Evolutionary conservation across 73 alveolate species (phyloP).

Genomic region (Uronychia setigera): DNA sequence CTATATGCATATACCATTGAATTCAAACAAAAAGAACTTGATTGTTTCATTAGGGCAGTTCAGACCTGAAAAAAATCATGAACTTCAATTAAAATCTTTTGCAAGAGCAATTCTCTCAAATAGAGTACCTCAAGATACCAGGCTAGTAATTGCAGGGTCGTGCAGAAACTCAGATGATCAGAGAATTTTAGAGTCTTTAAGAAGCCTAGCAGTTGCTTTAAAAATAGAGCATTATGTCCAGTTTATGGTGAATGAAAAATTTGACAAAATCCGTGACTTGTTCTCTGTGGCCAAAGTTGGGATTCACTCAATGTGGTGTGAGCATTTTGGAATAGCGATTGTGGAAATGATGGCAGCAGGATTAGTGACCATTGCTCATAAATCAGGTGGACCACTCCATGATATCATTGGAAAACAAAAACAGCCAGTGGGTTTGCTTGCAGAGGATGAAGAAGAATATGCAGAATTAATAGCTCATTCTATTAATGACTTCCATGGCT

Average conservation of each 20-base stretch:
- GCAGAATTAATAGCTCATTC: constrained; percentile 32
- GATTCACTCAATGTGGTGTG: constrained; percentile 93
- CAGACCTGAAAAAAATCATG: constrained; percentile 98
- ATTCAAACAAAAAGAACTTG: constrained; percentile 62
- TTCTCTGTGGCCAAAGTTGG: constrained; percentile 87
- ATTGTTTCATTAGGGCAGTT: constrained; percentile 97
- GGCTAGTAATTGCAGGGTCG: constrained; percentile 84
- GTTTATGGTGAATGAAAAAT: constrained; percentile 75
- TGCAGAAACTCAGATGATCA: constrained; percentile 84
- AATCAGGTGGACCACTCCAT: constrained; percentile 97
- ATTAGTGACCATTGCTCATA: constrained; percentile 93
- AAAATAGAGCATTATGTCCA: constrained; percentile 57
- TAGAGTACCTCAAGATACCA: constrained; percentile 36
- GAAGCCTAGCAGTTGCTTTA: constrained; percentile 41
- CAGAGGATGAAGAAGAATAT: constrained; percentile 73
- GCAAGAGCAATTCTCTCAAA: constrained; percentile 23
- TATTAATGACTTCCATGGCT: constrained; percentile 16
- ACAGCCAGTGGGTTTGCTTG: constrained; percentile 77
- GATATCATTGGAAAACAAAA: constrained; percentile 83
- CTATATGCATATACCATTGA: constrained; percentile 55
- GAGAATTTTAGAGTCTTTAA: constrained; percentile 51
- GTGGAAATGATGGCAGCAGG: constrained; percentile 99
- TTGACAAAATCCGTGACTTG: constrained; percentile 60
- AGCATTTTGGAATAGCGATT: constrained; percentile 96
- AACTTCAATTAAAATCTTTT: constrained; percentile 72